phyloP scores from a whole-genome alignment of 2,329 filamentous ascomycete species.

The Phialophora expanda region DNA sequence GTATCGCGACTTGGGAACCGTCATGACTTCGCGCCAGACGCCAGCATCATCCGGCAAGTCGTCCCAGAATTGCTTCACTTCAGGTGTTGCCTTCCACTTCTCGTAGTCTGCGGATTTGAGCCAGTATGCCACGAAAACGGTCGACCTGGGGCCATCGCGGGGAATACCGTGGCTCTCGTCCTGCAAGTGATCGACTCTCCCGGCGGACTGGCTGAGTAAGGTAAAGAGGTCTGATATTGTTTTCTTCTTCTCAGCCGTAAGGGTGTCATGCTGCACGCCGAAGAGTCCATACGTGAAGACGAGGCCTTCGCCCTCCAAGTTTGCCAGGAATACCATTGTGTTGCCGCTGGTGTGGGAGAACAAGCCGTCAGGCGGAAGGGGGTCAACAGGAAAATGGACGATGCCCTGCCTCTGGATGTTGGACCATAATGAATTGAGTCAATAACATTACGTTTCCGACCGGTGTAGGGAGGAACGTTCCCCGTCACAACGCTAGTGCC shows the following conservation, averaged over 20 bases:
- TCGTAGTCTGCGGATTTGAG: slow-evolving; percentile 19
- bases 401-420: not conserved
- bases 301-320: slow-evolving; percentile 22
- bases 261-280: slow-evolving; percentile 25
- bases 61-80: slow-evolving; percentile 23
- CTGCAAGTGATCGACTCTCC: slow-evolving; percentile 28
- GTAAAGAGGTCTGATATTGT: slow-evolving; percentile 15
- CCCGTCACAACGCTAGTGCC: not conserved
- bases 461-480: not conserved
- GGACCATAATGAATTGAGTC: not conserved
- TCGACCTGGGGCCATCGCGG: slow-evolving; percentile 16
- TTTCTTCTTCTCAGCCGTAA: slow-evolving; percentile 26
- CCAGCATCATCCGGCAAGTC: slow-evolving; percentile 26
- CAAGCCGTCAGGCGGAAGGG: not conserved
- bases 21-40: slow-evolving; percentile 32
- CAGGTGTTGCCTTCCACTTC: slow-evolving; percentile 18
- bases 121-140: slow-evolving; percentile 30
- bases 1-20: slow-evolving; percentile 28
- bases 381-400: not conserved
- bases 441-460: not conserved
- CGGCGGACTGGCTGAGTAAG: slow-evolving; percentile 17
- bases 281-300: slow-evolving; percentile 29
- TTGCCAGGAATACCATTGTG: slow-evolving; percentile 26
- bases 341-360: not conserved
- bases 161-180: slow-evolving; percentile 26